phyloP scores from a whole-genome alignment of 139 green algal species.

The Chara braunii region DNA sequence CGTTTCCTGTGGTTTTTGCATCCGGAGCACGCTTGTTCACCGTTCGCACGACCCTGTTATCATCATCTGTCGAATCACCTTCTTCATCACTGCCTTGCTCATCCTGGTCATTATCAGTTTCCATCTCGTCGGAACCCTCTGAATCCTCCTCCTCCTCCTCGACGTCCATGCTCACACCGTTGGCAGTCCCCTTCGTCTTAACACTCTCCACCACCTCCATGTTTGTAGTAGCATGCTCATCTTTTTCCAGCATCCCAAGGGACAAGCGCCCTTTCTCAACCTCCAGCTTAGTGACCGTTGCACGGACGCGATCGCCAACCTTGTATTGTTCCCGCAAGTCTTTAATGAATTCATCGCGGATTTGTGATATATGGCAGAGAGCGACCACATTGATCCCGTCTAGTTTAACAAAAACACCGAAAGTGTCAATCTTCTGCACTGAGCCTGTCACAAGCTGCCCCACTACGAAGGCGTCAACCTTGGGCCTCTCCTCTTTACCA shows the following conservation, averaged over 20 bases:
- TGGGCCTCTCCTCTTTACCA: too few relatives aligned
- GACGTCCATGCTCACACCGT: constrained; percentile 29
- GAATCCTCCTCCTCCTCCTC: constrained; percentile 23
- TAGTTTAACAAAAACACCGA: constrained; percentile 81
- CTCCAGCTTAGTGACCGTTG: constrained; percentile 54
- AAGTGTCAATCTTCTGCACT: constrained; percentile 50
- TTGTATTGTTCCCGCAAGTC: constrained; percentile 49
- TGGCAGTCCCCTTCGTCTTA: background rate
- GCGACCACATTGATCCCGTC: constrained; percentile 45
- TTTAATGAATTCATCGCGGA: constrained; percentile 64
- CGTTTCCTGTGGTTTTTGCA: too few relatives aligned
- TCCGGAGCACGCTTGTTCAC: too few relatives aligned
- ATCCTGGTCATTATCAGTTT: constrained; percentile 25
- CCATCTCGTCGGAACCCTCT: too few relatives aligned
- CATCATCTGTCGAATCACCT: constrained; percentile 22
- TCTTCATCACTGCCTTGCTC: constrained; percentile 38
- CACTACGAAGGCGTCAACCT: constrained; percentile 9
- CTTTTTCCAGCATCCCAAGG: background rate
- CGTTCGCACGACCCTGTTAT: too few relatives aligned
- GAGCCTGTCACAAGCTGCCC: constrained; percentile 27
- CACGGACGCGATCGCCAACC: constrained; percentile 57
- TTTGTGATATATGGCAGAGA: constrained; percentile 72
- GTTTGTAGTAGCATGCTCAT: constrained; percentile 5
- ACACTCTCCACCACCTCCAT: constrained; percentile 4
- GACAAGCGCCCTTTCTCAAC: constrained; percentile 9